Percentiles rank a stretch among this genome's conserved stretches.
phyloP scores from a whole-genome alignment of 2,329 filamentous ascomycete genomes.

The Sporothrix luriei region DNA sequence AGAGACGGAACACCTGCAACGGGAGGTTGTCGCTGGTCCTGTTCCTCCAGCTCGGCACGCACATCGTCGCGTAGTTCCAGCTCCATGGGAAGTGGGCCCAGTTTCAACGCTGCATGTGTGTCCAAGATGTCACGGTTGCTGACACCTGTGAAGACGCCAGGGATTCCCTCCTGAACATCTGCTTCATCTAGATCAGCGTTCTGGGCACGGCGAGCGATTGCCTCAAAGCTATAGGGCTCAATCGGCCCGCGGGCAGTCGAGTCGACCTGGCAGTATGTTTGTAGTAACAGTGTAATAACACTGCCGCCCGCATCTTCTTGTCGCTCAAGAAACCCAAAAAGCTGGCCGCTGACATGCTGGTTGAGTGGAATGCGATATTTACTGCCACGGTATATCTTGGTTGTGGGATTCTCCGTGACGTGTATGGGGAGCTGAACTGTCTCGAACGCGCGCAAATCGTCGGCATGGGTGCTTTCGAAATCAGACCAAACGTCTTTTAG shows the following conservation, averaged over 20 bases:
- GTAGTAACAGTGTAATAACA: constrained; percentile 74
- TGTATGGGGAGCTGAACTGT: constrained; percentile 77
- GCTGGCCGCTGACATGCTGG: constrained; percentile 75
- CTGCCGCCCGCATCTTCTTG: constrained; percentile 79
- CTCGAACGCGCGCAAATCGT: constrained; percentile 76
- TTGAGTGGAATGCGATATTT: constrained; percentile 92
- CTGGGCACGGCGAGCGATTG: constrained; percentile 59
- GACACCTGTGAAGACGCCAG: constrained; percentile 63
- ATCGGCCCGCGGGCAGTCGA: constrained; percentile 63
- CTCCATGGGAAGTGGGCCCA: constrained; percentile 85
- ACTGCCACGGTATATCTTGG: constrained; percentile 79
- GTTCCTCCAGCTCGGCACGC: constrained; percentile 80
- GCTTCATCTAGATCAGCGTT: constrained; percentile 65
- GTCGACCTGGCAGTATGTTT: constrained; percentile 60
- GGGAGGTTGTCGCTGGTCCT: constrained; percentile 77
- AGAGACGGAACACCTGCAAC: constrained; percentile 70
- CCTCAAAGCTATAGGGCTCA: constrained; percentile 65
- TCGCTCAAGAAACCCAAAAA: constrained; percentile 87
- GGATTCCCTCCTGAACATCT: constrained; percentile 66
- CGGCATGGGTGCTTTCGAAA: constrained; percentile 77
- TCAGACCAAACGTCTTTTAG: constrained; percentile 66
- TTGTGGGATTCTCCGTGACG: constrained; percentile 72
- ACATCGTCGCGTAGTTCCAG: constrained; percentile 80
- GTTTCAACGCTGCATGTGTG: constrained; percentile 62
- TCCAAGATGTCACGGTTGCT: constrained; percentile 63